Evolutionary conservation across 345 rosid genomes (phyloP), one percentile per base, ranked within the genome.

Genomic region (Populus nigra): DNA sequence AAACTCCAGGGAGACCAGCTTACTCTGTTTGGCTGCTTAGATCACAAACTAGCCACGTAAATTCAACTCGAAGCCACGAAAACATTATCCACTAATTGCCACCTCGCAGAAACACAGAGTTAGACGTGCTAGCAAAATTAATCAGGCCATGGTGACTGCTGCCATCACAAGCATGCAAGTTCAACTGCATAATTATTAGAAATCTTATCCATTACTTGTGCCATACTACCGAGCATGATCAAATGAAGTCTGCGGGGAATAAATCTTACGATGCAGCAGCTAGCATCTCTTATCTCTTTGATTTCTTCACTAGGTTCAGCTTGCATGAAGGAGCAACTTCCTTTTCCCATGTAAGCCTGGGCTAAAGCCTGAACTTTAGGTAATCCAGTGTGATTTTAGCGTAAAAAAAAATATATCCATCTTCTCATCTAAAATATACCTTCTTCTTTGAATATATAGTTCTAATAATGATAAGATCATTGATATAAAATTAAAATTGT

Each of bases 1-100:
- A 57, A 57, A 57, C 31, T 25, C 67, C 59, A 53, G 3, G 59
- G 39, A 1, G 43, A 39, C 43, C 43, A 39, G 2, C 43, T 8
- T 8, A 2, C 13, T n/a, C 12, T 39, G 41, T 57, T 70, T 61
- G 70, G 63, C 80, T 69, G 69, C 75, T 62, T 71, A 43, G 61
- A 47, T 71, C 80, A 41, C 45, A 41, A 41, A 77, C 75, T 38
- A 77, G 69, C 74, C 79, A 76, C 78, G n/a, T 76, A 77, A 69
- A 57, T 69, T 77, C 68, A 68, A 71, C 70, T 25, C 71, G 35
- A 23, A 71, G 61, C 31, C 33, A 8, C 49, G 25, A 16, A 33
- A 77, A 36, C 71, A 17, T 45, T 33, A 47, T 65, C 65, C 76
- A 49, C 22, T 35, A 49, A 29, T 9, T 38, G 7, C 33, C 41